Base-by-base conservation (phyloP, 2,329 filamentous ascomycete species). In the Tolypocladium cylindrosporum region DNA sequence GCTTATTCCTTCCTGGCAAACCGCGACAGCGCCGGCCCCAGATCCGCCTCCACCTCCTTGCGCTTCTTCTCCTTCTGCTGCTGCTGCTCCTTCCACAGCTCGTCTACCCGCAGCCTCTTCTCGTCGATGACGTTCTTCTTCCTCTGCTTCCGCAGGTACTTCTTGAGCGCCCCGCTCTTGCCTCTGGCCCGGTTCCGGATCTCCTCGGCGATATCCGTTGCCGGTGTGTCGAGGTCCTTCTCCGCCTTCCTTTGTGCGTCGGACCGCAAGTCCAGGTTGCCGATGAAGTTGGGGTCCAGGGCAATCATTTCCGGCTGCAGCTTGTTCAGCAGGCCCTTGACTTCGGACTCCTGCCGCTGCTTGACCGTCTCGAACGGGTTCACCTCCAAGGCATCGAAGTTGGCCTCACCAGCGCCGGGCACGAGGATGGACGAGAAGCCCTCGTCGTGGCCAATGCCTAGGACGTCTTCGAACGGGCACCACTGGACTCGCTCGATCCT, bases 261-360 rank as follows among this genome's bases (percentile, higher is more conserved):
- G 41, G 88, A 90, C 55, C 89, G 83, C 58, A 91, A 78, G 70
- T 99, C 92, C 39, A 99, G 79, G 64, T 86, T 90, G 57, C 94
- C 94, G 66, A 99, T 85, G 69, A 91, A 95, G 72, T 94, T 89
- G 64, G 94, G 93, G 69, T 99, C 88, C 27, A 99, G 79, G 1
- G 91, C 90, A 62, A 99, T 99, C 91, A 97, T 99, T 69, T 96
- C 93, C 4, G 94, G 93, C 67, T 92, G 86, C 54, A 99, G 80
- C 77, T 99, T 99, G 79, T 95, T 96, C 66, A 99, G 84, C 62
- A 99, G 80, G 14, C 83, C 80, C 77, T 89, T 91, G 71, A 99
- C 91, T 74, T 99, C 94, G 55, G 83, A 82, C 74, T 99, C 94
- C 73, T 95, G 92, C 67, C 94, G 85, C 76, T 97, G 92, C 75